Evolutionary conservation across 345 rosid species (phyloP).

Genomic region (Balakata baccata): DNA sequence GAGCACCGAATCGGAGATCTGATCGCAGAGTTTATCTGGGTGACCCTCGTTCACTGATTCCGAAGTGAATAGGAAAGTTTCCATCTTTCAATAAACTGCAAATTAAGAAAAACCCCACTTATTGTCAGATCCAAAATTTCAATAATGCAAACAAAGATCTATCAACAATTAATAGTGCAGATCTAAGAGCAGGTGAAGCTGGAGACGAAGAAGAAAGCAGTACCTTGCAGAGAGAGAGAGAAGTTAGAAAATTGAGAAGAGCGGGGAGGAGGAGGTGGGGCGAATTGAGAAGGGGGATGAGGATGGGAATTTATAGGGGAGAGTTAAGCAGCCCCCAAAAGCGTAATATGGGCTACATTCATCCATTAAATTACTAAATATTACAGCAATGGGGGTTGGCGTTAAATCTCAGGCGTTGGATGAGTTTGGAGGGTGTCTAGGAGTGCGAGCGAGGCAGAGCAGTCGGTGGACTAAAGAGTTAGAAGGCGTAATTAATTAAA

Average conservation of each 20-base stretch:
- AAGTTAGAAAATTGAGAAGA: too few species aligned
- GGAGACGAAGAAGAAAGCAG: too few species aligned
- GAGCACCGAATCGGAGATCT: constrained; percentile 18
- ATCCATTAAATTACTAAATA: neutral
- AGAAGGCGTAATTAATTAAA: too few species aligned
- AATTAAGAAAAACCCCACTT: neutral
- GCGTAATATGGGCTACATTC: constrained; percentile 10
- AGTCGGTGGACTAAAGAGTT: too few species aligned
- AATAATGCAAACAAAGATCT: too few species aligned
- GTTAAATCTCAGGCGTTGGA: too few species aligned
- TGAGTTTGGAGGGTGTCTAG: too few species aligned
- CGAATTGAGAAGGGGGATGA: neutral
- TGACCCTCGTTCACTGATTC: constrained; percentile 22
- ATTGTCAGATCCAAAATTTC: too few species aligned
- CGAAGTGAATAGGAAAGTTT: constrained; percentile 19
- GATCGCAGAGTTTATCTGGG: constrained; percentile 21
- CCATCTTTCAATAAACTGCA: neutral
- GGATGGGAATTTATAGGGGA: constrained; percentile 2
- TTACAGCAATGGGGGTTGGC: too few species aligned
- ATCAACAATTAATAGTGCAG: too few species aligned
- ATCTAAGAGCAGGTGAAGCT: neutral
- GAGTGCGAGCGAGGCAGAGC: too few species aligned
- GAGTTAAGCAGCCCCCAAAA: neutral
- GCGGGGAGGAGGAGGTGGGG: neutral
- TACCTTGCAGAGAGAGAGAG: too few species aligned